Base-by-base conservation (phyloP, 1,284 basidiomycete species). In the Melampsora larici-populina region DNA sequence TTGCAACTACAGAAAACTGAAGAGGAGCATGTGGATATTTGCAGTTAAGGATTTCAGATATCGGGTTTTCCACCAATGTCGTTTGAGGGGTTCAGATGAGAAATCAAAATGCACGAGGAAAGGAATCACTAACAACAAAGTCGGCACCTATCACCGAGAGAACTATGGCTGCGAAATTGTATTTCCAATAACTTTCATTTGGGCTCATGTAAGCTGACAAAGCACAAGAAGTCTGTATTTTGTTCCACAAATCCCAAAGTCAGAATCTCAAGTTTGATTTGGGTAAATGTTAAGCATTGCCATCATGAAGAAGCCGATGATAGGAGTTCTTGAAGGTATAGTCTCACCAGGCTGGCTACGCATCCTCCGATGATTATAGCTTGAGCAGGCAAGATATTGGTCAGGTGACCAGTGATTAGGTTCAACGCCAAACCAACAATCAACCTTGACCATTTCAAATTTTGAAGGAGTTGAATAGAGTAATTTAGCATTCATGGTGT, bases 141-240 rank as follows among this genome's bases (percentile, higher is more conserved):
- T 76, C 74, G 29, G 74, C 64, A n/a, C 74, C 74, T 13, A 76
- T 55, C 13, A 76, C 66, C 13, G 74, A 68, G 13, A 76, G 51
- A 29, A 65, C 64, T 18, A 76, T 66, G 3, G 66, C 49, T n/a
- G 49, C 46, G 60, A 76, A 76, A 43, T 76, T 76, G 43, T 48
- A 76, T 17, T 31, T 58, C 74, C 74, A 76, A 76, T 76, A 76
- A 49, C 65, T 76, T n/a, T 48, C 66, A n/a, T 55, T 58, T 13
- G 74, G 67, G 65, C 66, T 66, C 74, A 76, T 68, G 9, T 67
- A 17, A 15, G 65, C 64, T 11, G 74, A 68, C 4, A 76, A 31
- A 2, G 62, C 8, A 63, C 74, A 69, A 24, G 55, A 58, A 29
- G 11, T 9, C 55, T 58, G 55, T 9, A 58, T 0, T 58, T 9